Conservation (phyloP, 2,329 filamentous ascomycete genomes). For the Hymenoscyphus occultus region DNA sequence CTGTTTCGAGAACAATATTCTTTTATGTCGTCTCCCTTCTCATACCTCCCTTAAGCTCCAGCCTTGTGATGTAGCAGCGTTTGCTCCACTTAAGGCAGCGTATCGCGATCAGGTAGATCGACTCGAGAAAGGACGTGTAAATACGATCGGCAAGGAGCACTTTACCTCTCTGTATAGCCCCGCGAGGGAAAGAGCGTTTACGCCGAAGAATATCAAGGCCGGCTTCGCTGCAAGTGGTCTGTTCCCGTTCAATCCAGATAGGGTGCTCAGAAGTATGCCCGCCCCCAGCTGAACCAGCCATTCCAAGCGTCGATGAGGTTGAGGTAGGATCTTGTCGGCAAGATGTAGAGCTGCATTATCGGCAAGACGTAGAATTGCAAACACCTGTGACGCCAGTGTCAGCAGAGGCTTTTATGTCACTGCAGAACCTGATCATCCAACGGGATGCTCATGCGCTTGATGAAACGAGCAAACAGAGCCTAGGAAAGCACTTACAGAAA, state of each 20-base stretch:
- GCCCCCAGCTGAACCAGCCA: not conserved
- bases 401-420: slow-evolving; percentile 17
- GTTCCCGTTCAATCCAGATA: slow-evolving; percentile 5
- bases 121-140: no score
- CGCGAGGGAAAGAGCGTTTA: slow-evolving; percentile 4
- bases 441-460: slow-evolving; percentile 27
- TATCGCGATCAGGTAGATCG: slow-evolving; percentile 7
- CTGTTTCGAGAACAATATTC: slow-evolving; percentile 4
- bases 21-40: not conserved
- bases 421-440: slow-evolving; percentile 28
- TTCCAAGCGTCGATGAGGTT: not conserved
- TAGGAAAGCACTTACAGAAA: slow-evolving; percentile 31
- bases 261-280: not conserved
- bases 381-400: no score
- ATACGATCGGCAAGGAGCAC: no score
- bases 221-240: not conserved
- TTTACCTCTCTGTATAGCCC: no score
- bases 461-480: slow-evolving; percentile 27
- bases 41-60: slow-evolving; percentile 7
- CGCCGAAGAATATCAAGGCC: slow-evolving; percentile 1
- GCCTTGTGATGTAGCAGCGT: not conserved
- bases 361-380: slow-evolving; percentile 20
- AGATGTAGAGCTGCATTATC: no score
- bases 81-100: not conserved
- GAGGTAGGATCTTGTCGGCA: slow-evolving; percentile 16